Percentiles rank a stretch among this genome's conserved stretches.
Conservation (phyloP, 192 early-diverging fungal genomes). For the Coemansia sp. region DNA sequence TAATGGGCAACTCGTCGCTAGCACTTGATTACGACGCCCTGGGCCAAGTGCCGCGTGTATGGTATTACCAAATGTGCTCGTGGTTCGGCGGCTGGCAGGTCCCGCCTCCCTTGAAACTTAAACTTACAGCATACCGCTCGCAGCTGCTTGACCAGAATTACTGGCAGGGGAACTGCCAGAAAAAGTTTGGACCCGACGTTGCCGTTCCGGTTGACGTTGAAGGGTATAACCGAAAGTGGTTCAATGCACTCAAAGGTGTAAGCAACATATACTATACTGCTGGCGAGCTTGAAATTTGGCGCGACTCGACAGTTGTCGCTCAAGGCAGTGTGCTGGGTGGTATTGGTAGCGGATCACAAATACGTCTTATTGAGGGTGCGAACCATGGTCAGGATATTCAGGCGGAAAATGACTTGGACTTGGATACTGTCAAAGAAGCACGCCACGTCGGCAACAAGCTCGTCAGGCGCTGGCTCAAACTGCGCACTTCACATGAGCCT, state of each 20-base stretch:
- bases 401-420: background rate
- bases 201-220: constrained; percentile 29
- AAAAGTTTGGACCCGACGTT: constrained; percentile 34
- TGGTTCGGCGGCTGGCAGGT: constrained; percentile 66
- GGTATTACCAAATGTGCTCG: constrained; percentile 63
- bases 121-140: constrained; percentile 35
- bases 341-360: background rate
- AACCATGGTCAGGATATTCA: constrained; percentile 35
- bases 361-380: constrained; percentile 28
- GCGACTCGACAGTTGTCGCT: constrained; percentile 44
- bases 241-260: constrained; percentile 14
- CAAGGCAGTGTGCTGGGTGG: constrained; percentile 10
- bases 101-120: constrained; percentile 16
- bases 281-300: constrained; percentile 62
- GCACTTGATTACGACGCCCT: constrained; percentile 33
- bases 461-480: constrained; percentile 1
- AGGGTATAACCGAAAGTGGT: constrained; percentile 35
- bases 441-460: constrained; percentile 2
- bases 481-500: too few species aligned
- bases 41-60: constrained; percentile 38
- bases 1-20: constrained; percentile 36
- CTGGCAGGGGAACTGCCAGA: constrained; percentile 33
- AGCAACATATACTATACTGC: constrained; percentile 59
- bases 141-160: constrained; percentile 42
- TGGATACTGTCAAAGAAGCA: constrained; percentile 2